Conservation (phyloP, 306 rosid species). For the Corylus americana region DNA sequence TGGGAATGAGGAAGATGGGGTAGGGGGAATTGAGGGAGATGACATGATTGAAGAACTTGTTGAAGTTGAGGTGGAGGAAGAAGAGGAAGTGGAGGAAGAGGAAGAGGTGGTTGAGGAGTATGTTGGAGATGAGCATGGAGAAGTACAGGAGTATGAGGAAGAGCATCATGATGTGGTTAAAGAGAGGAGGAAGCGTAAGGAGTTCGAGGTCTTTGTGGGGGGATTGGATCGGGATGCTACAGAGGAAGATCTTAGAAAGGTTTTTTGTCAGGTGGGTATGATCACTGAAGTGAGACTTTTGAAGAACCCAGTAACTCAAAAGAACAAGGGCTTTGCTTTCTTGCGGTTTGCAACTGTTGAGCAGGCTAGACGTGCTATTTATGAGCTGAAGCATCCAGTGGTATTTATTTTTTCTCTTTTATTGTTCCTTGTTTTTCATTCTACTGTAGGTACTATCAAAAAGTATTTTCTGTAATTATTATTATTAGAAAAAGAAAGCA, state of each 20-base stretch:
- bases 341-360: constrained; percentile 14
- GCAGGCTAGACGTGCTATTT: constrained; percentile 12
- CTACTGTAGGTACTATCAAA: neutral
- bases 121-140: constrained; percentile 3
- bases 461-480: neutral
- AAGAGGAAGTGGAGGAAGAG: neutral
- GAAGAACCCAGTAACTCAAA: constrained; percentile 6
- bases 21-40: neutral
- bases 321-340: constrained; percentile 16
- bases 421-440: neutral
- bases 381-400: constrained; percentile 7
- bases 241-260: constrained; percentile 10
- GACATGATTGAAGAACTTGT: neutral
- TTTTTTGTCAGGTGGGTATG: constrained; percentile 8
- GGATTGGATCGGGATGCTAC: constrained; percentile 10
- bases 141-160: neutral
- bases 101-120: constrained; percentile 1
- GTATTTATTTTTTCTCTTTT: neutral
- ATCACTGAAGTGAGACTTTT: constrained; percentile 12
- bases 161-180: constrained; percentile 15
- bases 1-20: constrained; percentile 7
- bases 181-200: constrained; percentile 13
- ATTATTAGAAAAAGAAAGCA: neutral
- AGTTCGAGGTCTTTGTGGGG: constrained; percentile 6
- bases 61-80: constrained; percentile 5